A percentile compares a stretch with the other conserved stretches of the same genome.
Evolutionary conservation across 768 basidiomycete genomes (phyloP).

Genomic region (Mycena maculata): DNA sequence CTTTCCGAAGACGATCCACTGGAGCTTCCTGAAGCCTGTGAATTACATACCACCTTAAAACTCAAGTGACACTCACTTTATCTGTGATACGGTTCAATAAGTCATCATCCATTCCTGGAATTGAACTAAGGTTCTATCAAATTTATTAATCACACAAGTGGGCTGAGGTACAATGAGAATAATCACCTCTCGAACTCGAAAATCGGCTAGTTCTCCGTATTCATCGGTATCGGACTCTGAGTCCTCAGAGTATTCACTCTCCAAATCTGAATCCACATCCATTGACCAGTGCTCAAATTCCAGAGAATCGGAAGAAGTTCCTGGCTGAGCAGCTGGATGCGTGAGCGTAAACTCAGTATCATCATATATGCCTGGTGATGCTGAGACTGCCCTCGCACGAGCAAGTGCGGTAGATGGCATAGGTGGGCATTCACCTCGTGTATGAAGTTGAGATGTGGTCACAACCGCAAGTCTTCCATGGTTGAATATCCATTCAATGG

Average conservation of each 20-base stretch:
- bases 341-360: neutral
- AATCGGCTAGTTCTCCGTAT: too few species aligned
- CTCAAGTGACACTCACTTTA: too few species aligned
- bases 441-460: neutral
- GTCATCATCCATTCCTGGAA: too few species aligned
- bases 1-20: too few species aligned
- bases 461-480: slow-evolving; percentile 1
- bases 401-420: neutral
- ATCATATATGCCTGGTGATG: neutral
- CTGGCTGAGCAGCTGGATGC: neutral
- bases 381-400: neutral
- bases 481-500: slow-evolving; percentile 4
- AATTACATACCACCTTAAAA: too few species aligned
- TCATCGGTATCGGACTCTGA: neutral
- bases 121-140: too few species aligned
- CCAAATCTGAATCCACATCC: neutral
- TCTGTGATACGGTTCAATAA: too few species aligned
- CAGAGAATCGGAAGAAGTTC: too few species aligned
- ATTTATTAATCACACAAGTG: too few species aligned
- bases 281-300: neutral
- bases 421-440: neutral
- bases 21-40: too few species aligned
- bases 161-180: too few species aligned
- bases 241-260: neutral
- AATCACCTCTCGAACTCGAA: too few species aligned